phyloP scores from a whole-genome alignment of 2,329 filamentous ascomycete genomes.

The Ceratocystis destructans region DNA sequence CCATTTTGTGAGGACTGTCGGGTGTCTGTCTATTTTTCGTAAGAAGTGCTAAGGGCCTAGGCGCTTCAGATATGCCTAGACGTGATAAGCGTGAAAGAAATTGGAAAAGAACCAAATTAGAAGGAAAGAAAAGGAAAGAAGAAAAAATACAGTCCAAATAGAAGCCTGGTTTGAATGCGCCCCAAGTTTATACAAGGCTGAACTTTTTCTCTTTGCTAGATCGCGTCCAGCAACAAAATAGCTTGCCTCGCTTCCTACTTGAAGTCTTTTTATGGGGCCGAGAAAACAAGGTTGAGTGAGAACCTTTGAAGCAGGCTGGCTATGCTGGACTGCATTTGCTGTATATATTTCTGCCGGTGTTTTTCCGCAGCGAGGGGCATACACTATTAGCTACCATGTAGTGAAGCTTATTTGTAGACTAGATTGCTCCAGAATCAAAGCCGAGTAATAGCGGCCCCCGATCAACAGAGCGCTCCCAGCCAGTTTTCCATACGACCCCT shows the following conservation, averaged over 20 bases:
- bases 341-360: background rate
- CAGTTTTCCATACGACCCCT: background rate
- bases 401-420: background rate
- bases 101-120: background rate
- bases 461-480: background rate
- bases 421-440: too few species aligned
- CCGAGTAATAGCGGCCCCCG: background rate
- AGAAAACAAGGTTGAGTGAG: background rate
- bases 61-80: background rate
- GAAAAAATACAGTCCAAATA: background rate
- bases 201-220: slow-evolving; percentile 9
- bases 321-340: too few species aligned
- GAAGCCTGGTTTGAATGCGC: slow-evolving; percentile 2
- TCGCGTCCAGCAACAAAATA: background rate
- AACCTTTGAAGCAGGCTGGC: background rate
- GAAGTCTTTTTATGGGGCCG: slow-evolving; percentile 16
- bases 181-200: slow-evolving; percentile 15
- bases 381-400: background rate
- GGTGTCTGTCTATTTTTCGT: background rate
- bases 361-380: slow-evolving; percentile 11
- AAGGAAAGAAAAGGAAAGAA: background rate
- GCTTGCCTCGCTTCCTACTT: slow-evolving; percentile 8
- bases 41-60: slow-evolving; percentile 1
- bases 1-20: slow-evolving; percentile 44
- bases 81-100: background rate